These are phyloP conservation scores for Penstemon newberryi DNA, from an alignment of 257 asterid species.

Conservation along the genomic window DNA sequence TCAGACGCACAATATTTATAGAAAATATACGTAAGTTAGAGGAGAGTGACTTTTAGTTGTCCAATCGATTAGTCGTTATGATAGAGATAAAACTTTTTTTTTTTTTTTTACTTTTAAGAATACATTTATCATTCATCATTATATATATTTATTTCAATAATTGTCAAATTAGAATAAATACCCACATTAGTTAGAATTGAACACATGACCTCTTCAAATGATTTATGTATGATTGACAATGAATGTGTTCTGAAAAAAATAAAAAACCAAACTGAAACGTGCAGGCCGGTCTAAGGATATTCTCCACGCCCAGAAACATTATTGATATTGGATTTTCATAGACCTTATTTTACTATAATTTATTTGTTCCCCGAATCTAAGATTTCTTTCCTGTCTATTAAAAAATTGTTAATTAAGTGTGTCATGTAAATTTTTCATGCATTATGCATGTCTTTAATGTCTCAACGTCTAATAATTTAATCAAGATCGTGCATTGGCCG, in stretches of 20 bases:
- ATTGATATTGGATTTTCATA: slow-evolving; percentile 26
- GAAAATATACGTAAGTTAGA: too few relatives aligned
- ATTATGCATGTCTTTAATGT: slow-evolving; percentile 33
- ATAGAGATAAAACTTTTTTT: too few relatives aligned
- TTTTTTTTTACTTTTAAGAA: too few relatives aligned
- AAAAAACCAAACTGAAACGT: slow-evolving; percentile 27
- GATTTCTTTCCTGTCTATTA: slow-evolving; percentile 22
- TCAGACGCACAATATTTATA: too few relatives aligned
- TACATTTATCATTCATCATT: too few relatives aligned
- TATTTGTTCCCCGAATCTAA: slow-evolving; percentile 31
- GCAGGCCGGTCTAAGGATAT: slow-evolving; percentile 37
- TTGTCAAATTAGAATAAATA: background rate
- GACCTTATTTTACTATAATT: background rate
- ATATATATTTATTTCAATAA: too few relatives aligned
- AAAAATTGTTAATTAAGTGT: background rate
- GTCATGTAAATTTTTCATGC: slow-evolving; percentile 11
- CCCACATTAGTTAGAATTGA: too few relatives aligned
- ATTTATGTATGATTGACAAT: slow-evolving; percentile 12
- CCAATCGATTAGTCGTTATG: too few relatives aligned
- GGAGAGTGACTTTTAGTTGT: too few relatives aligned
- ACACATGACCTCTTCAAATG: too few relatives aligned
- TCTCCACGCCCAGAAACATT: slow-evolving; percentile 19
- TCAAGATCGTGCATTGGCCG: slow-evolving; percentile 29
- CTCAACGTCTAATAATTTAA: slow-evolving; percentile 3
- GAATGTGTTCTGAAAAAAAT: slow-evolving; percentile 18